Evolutionary conservation across 1,139 yeast species (phyloP).

Genomic region (Suhomyces coccinellae): DNA sequence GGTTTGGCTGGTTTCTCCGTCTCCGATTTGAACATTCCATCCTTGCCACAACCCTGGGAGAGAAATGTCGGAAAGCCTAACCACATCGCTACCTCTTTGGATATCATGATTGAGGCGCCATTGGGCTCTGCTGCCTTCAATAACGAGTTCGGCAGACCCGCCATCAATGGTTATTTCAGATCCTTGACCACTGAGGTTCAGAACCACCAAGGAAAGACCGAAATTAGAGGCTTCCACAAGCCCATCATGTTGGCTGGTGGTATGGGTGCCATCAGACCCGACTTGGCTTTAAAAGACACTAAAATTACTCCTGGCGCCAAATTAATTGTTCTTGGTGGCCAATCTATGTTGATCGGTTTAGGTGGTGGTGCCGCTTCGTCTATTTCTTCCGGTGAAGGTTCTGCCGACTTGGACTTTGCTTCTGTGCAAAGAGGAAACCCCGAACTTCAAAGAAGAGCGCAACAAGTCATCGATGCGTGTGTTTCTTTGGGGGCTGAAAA

Average conservation of each 20-base stretch:
- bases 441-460: conserved; percentile 98
- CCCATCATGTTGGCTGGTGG: conserved; percentile 99
- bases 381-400: conserved; percentile 91
- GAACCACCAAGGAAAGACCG: conserved; percentile 61
- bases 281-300: conserved; percentile 82
- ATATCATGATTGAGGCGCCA: conserved; percentile 97
- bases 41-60: conserved; percentile 93
- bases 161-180: conserved; percentile 95
- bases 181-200: conserved; percentile 81
- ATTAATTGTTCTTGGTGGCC: conserved; percentile 95
- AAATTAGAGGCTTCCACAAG: conserved; percentile 94
- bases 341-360: conserved; percentile 96
- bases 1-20: conserved; percentile 94
- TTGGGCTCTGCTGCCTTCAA: conserved; percentile 97
- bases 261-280: conserved; percentile 94
- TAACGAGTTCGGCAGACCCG: conserved; percentile 98
- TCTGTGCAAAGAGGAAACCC: conserved; percentile 99
- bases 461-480: conserved; percentile 95
- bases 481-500: conserved; percentile 67
- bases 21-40: conserved; percentile 87
- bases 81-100: conserved; percentile 91
- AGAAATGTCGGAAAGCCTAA: conserved; percentile 78
- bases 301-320: conserved; percentile 91
- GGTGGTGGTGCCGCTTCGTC: conserved; percentile 99
- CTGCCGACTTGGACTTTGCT: conserved; percentile 94